A percentile compares a stretch with the other conserved stretches of the same genome.
Conservation (phyloP, 2,329 filamentous ascomycete species). For the Pleomassaria siparia region DNA sequence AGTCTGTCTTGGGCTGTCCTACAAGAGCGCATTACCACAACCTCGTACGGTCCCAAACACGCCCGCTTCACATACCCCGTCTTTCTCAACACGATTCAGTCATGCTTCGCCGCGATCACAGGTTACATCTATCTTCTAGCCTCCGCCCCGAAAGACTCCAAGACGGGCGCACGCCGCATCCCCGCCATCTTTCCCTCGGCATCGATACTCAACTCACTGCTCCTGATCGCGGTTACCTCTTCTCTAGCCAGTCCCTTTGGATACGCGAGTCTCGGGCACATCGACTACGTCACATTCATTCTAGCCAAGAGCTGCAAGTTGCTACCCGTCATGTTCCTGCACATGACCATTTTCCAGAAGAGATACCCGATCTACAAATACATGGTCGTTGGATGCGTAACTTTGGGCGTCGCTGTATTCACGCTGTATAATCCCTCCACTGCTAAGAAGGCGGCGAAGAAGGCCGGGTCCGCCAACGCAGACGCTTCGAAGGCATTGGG, state of each 20-base stretch:
- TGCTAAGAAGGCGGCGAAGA: constrained; percentile 41
- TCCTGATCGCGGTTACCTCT: constrained; percentile 83
- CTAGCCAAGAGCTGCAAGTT: constrained; percentile 98
- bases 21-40: constrained; percentile 97
- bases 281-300: constrained; percentile 98
- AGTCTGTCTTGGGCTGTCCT: constrained; percentile 93
- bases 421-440: constrained; percentile 72
- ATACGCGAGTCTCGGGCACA: constrained; percentile 86
- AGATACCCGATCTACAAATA: constrained; percentile 96
- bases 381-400: constrained; percentile 86
- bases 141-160: constrained; percentile 56
- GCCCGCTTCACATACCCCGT: constrained; percentile 86
- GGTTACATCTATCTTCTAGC: constrained; percentile 78
- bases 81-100: constrained; percentile 95
- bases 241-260: constrained; percentile 94
- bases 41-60: constrained; percentile 68
- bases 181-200: constrained; percentile 73
- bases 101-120: constrained; percentile 78
- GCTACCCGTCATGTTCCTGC: constrained; percentile 96
- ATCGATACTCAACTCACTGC: constrained; percentile 73
- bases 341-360: constrained; percentile 87
- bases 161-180: constrained; percentile 28
- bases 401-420: constrained; percentile 89
- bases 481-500: constrained; percentile 70
- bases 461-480: constrained; percentile 57